Evolutionary conservation across 148 eudicot species (phyloP).

Genomic region (Chenopodium berlandieri): DNA sequence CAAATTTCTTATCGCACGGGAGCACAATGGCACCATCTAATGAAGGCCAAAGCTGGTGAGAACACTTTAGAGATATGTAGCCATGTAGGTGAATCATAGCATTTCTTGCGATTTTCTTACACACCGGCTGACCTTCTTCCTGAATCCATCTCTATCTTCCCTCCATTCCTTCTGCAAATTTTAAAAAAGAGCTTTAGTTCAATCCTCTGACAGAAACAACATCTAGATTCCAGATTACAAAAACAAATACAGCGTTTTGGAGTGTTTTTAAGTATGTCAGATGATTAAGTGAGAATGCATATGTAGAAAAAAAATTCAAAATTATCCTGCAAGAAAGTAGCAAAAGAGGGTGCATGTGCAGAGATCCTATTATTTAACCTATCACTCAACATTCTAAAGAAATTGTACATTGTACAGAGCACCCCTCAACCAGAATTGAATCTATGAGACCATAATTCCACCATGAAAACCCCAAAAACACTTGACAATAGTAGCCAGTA

Average conservation of each 20-base stretch:
- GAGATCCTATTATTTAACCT: not conserved
- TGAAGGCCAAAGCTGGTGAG: constrained; percentile 13
- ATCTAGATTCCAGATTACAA: not conserved
- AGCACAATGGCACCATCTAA: constrained; percentile 15
- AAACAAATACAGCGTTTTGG: not conserved
- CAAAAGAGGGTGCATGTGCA: too few relatives aligned
- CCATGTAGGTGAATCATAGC: constrained; percentile 26
- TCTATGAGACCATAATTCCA: not conserved
- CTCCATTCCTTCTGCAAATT: constrained; percentile 52
- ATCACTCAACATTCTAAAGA: not conserved
- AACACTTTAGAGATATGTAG: not conserved
- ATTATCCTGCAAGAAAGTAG: not conserved
- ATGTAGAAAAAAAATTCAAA: not conserved
- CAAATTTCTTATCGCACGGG: not conserved
- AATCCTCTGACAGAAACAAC: not conserved
- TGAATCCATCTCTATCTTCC: constrained; percentile 43
- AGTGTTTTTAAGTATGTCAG: not conserved
- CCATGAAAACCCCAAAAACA: too few relatives aligned
- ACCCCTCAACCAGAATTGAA: not conserved
- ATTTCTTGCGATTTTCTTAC: constrained; percentile 50
- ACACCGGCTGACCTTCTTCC: constrained; percentile 44
- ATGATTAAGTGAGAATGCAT: not conserved
- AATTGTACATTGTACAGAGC: not conserved
- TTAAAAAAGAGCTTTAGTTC: not conserved
- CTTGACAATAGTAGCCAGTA: too few relatives aligned